Evolutionary conservation across 192 early-diverging fungal species (phyloP), one percentile per base, ranked within the genome.

Genomic region (Chytriomyces hyalinus): DNA sequence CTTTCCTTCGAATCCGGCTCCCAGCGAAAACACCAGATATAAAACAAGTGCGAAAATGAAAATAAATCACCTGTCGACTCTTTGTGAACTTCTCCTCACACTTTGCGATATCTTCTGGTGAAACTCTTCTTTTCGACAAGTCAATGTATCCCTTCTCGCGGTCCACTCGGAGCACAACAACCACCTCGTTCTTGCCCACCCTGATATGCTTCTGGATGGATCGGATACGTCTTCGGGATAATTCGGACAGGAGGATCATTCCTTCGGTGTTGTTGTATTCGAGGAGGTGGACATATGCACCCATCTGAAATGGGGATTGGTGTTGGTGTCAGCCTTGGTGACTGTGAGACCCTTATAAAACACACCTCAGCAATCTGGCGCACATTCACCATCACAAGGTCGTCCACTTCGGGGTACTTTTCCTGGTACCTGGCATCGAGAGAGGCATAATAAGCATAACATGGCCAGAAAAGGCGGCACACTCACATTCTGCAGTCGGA

Each of bases 141-240:
- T 99, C 97, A 83, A 99, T 99, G 85, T 99, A 99, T 43, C 96
- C 93, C 84, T 98, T 99, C 81, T 97, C 96, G 85, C 94, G 92
- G 86, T 99, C 97, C 6, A 99, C 96, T 76, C 96, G 86, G 78
- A 96, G 88, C 4, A 98, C 96, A 24, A 95, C 92, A 28, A 94
- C 96, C 65, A 97, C 92, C 82, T 99, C 96, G 79, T 93, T 93
- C 79, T 90, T 87, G 61, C 96, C 96, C 44, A 98, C 93, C 57
- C 96, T 89, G 78, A 99, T 93, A 47, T 97, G 86, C 78, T 96
- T 98, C 73, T 98, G 96, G 49, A 99, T 93, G 50, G 95, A 96
- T 76, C 97, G 91, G 81, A 99, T 97, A 82, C 97, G 96, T 65
- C 95, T 83, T 79, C 96, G 90, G 3, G 95, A 96, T 66, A 99